A percentile compares a stretch with the other conserved stretches of the same genome.
Evolutionary conservation across 768 basidiomycete species (phyloP).

Genomic region (Panellus pusillus): DNA sequence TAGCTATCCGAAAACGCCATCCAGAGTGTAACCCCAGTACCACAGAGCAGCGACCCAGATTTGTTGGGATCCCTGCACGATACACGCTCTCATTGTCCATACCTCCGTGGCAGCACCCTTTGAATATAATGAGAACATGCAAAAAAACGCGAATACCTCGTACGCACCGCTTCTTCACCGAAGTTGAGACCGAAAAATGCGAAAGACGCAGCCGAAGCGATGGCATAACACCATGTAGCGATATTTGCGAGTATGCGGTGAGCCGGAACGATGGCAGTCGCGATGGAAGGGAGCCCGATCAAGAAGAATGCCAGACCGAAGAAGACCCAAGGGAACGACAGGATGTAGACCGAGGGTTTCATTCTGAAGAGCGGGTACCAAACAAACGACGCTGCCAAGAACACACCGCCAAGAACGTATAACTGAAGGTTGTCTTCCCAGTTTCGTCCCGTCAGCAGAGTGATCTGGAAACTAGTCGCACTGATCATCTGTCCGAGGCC

Average conservation of each 20-base stretch:
- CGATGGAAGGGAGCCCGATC: constrained; percentile 83
- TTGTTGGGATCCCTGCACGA: constrained; percentile 94
- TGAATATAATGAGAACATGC: constrained; percentile 11
- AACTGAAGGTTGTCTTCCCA: constrained; percentile 79
- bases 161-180: constrained; percentile 87
- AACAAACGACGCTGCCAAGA: constrained; percentile 78
- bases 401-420: constrained; percentile 88
- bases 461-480: constrained; percentile 94
- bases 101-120: constrained; percentile 93
- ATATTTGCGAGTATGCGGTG: constrained; percentile 70
- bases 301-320: constrained; percentile 90
- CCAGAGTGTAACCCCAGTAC: constrained; percentile 91
- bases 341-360: constrained; percentile 84
- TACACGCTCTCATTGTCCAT: constrained; percentile 87
- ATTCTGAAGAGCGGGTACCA: constrained; percentile 92
- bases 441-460: constrained; percentile 83
- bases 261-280: constrained; percentile 53
- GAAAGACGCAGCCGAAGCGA: constrained; percentile 92
- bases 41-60: constrained; percentile 94
- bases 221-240: constrained; percentile 89
- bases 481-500: constrained; percentile 87
- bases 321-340: constrained; percentile 88
- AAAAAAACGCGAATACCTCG: background rate
- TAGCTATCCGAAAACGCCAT: constrained; percentile 50
- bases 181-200: constrained; percentile 95